Base-by-base conservation (phyloP, 352 stramenopile species). In the Phytophthora podocarpi region DNA sequence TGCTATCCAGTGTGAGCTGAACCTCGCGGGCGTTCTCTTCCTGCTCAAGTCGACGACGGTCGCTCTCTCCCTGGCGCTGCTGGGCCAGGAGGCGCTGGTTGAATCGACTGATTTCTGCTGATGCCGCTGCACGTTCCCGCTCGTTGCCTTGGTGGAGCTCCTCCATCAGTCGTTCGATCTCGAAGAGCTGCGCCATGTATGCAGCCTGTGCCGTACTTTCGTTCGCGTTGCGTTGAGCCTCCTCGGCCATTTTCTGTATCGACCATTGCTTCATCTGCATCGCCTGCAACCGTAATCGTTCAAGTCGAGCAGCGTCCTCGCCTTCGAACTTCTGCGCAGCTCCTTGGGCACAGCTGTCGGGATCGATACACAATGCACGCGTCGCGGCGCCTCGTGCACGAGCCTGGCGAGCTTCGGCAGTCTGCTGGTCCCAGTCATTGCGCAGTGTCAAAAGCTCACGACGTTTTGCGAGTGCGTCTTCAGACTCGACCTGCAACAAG, bases 201-300 rank as follows among this genome's bases (percentile, higher is more conserved):
- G 72, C 53, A 9, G 53, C 65, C 45, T 78, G 52, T 5, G 70
- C 67, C 23, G 82, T 69, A 11, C 72, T 70, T 13, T 87, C 72
- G 2, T 75, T 36, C 7, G 64, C 56, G 26, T 83, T 74, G 8
- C 67, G 74, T 41, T 78, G 59, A 5, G 70, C 70, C 4, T 78
- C 66, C 37, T 89, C 82, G 4, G 75, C 67, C 61, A 78, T 69
- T 43, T 91, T 81, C 35, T 84, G 49, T 34, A 74, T 67, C 26
- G 74, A 77, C 84, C 82, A 93, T 56, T 91, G 77, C 53, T 88
- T 82, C 46, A 82, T 64, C 45, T 93, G 84, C 45, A 88, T 63
- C 1, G 76, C 75, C 59, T 93, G 84, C 43, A 91, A 56, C 16
- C 84, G 74, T n/a, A 59, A 57, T 2, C 84, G 76, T 49, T 91